Base-by-base conservation (phyloP, 345 rosid genomes). In the Murraya koenigii region DNA sequence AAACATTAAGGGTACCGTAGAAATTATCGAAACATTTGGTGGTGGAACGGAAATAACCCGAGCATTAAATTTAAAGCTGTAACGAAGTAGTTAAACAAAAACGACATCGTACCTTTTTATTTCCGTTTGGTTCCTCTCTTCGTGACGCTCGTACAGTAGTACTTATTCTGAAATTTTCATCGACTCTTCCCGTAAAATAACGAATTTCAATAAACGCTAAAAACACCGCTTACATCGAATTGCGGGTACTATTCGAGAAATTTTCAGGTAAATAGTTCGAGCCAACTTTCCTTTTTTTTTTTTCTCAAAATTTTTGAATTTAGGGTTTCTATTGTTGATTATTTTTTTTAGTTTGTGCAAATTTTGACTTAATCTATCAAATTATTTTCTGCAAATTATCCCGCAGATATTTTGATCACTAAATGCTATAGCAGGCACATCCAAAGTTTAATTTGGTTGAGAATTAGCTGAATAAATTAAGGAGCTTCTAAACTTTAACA, bases 251-350 rank as follows among this genome's bases (percentile, higher is more conserved):
- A 30, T 62, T 62, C 69, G 26, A 30, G 39, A n/a, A 11, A n/a
- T 13, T n/a, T 66, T 75, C 36, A 66, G 63, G 78, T 75, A 36
- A 75, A 52, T 52, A 54, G 3, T 14, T 56, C 19, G 49, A 13
- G 49, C 11, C 58, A 49, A 11, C 30, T 39, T 67, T 39, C 17
- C 65, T 13, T 59, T 17, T 4, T 19, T 73, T 23, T 38, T 4
- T 19, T 73, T 23, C 25, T n/a, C n/a, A 0, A 17, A 61, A 22
- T 11, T 44, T 28, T 44, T 15, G 23, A 62, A 62, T 44, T 65
- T 65, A 35, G 63, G 71, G 47, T 75, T 75, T 62, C 8, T 61
- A 3, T 19, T 41, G 19, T 8, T 6, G 49, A 49, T n/a, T 36
- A 32, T 7, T 17, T 30, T 33, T 9, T 6, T 8, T 54, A 15